A percentile compares a stretch with the other conserved stretches of the same genome.
Conservation (phyloP, 106 monocot species). For the Cymbidium sinense region DNA sequence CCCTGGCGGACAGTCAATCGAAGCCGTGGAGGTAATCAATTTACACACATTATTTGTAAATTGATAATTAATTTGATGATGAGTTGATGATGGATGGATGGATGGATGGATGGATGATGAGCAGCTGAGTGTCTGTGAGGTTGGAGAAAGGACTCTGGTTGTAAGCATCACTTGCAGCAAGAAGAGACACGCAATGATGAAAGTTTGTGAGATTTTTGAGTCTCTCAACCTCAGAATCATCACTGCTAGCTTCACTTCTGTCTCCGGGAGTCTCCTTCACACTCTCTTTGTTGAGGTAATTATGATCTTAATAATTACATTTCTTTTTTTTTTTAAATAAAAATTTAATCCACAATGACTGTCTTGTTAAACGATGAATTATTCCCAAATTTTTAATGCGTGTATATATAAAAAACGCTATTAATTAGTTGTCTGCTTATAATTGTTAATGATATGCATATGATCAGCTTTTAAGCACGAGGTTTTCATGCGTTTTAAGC, state of each 20-base stretch:
- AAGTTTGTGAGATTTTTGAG: constrained; percentile 48
- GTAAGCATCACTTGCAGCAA: constrained; percentile 67
- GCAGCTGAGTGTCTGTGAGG: constrained; percentile 52
- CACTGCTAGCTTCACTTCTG: constrained; percentile 60
- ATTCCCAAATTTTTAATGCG: no score
- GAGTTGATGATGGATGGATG: background rate
- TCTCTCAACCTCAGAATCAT: constrained; percentile 56
- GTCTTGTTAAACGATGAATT: no score
- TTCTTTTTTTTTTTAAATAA: no score
- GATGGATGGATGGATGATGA: background rate
- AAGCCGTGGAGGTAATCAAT: constrained; percentile 8
- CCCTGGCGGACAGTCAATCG: background rate
- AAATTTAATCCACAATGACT: no score
- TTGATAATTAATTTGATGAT: background rate
- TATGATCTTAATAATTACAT: no score
- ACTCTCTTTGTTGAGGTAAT: constrained; percentile 79
- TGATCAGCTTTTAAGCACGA: background rate
- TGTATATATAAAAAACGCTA: no score
- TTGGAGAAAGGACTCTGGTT: constrained; percentile 32
- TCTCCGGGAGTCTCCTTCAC: constrained; percentile 56
- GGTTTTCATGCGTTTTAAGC: background rate
- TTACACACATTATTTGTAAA: background rate
- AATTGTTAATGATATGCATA: no score
- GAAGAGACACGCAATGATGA: constrained; percentile 49
- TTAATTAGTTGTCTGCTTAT: no score